Percentiles rank a stretch among this genome's conserved stretches.
phyloP scores from a whole-genome alignment of 2,329 filamentous ascomycete genomes.

The Verticillium dahliae region DNA sequence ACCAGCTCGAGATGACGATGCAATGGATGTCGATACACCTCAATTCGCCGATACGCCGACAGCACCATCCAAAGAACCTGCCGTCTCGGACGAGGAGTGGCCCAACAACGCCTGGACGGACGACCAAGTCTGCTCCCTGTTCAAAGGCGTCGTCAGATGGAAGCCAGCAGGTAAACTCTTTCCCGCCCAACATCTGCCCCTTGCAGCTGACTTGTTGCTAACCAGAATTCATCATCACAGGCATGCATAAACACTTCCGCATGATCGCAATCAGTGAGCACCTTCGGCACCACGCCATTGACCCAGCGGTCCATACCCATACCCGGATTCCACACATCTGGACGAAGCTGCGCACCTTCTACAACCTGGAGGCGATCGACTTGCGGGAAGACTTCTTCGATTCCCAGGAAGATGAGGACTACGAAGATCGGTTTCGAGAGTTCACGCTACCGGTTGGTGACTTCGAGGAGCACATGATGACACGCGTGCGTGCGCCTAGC shows the following conservation, averaged over 20 bases:
- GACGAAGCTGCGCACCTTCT: conserved; percentile 76
- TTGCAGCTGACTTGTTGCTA: conserved; percentile 11
- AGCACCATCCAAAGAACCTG: conserved; percentile 31
- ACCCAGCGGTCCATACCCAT: conserved; percentile 64
- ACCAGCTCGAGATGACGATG: conserved; percentile 48
- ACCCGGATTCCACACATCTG: conserved; percentile 89
- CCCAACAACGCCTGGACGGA: conserved; percentile 81
- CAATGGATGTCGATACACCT: conserved; percentile 54
- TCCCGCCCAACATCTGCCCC: neutral
- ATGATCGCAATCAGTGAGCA: conserved; percentile 82
- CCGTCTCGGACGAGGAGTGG: conserved; percentile 23
- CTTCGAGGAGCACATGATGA: conserved; percentile 40
- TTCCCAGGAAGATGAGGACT: conserved; percentile 49
- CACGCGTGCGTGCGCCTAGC: conserved; percentile 35
- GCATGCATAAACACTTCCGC: conserved; percentile 90
- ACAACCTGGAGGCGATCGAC: conserved; percentile 80
- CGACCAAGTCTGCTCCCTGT: conserved; percentile 86
- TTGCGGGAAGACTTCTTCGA: conserved; percentile 65
- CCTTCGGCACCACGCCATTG: conserved; percentile 72
- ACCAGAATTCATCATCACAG: conserved; percentile 30
- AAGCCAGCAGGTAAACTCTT: conserved; percentile 75
- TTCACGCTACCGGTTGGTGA: conserved; percentile 53
- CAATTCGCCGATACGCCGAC: conserved; percentile 44
- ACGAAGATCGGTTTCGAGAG: conserved; percentile 56
- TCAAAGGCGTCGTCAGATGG: conserved; percentile 89